Percentiles rank a stretch among this genome's conserved stretches.
phyloP scores from a whole-genome alignment of 805 yeast species.

The Yarrowia hollandica region DNA sequence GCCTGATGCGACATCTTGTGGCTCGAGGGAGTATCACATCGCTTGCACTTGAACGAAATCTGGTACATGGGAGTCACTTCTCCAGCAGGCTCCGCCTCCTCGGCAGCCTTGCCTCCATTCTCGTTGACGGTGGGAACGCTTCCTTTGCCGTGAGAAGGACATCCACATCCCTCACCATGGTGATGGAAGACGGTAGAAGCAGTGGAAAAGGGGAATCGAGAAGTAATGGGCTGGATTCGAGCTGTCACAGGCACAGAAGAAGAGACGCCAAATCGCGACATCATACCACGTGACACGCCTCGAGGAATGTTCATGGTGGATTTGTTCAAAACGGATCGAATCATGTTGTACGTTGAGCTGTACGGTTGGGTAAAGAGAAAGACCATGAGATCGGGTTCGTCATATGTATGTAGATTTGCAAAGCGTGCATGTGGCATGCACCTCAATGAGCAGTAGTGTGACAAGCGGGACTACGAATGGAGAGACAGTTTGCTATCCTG shows the following conservation, averaged over 20 bases:
- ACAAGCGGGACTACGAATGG: too few species aligned
- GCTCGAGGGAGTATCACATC: conserved; percentile 77
- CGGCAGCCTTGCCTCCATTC: neutral
- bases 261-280: neutral
- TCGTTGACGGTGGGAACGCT: conserved; percentile 6
- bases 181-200: neutral
- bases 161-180: neutral
- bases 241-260: neutral
- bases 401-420: neutral
- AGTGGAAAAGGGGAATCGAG: conserved; percentile 5
- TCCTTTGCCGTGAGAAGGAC: neutral
- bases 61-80: conserved; percentile 72
- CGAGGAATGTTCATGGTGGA: neutral
- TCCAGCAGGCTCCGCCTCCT: conserved; percentile 1
- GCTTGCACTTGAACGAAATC: conserved; percentile 91
- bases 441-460: neutral
- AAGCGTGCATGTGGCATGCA: neutral
- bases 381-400: too few species aligned
- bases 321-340: neutral
- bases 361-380: too few species aligned
- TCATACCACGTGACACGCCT: neutral
- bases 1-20: conserved; percentile 94
- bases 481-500: too few species aligned
- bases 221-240: neutral
- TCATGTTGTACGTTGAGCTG: neutral